Evolutionary conservation across 768 basidiomycete species (phyloP).

Genomic region (Krasilnikovozyma curviuscula): DNA sequence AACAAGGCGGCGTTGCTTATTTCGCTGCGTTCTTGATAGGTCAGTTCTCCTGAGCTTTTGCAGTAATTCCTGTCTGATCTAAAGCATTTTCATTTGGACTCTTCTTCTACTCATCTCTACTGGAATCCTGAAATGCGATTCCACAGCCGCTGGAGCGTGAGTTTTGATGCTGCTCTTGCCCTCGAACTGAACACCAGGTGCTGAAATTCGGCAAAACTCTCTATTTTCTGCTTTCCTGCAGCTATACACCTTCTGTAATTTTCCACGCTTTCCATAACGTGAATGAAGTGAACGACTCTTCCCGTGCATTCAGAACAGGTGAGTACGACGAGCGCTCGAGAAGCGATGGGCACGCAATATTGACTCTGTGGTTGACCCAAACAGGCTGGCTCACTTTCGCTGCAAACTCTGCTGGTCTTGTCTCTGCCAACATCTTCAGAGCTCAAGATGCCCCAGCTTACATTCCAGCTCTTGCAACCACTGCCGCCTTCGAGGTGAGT

Average conservation of each 20-base stretch:
- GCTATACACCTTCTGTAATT: slow-evolving; percentile 17
- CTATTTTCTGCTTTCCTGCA: slow-evolving; percentile 37
- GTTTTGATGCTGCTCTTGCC: neutral
- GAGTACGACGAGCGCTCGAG: too few species aligned
- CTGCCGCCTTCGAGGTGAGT: slow-evolving; percentile 31
- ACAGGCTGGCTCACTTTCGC: too few species aligned
- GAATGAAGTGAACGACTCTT: slow-evolving; percentile 35
- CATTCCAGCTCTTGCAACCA: slow-evolving; percentile 33
- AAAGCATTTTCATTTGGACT: too few species aligned
- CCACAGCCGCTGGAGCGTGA: neutral
- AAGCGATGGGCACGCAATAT: too few species aligned
- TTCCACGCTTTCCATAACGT: slow-evolving; percentile 30
- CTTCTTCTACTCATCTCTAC: too few species aligned
- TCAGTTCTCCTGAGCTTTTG: too few species aligned
- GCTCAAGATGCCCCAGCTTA: slow-evolving; percentile 37
- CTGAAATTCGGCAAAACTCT: too few species aligned
- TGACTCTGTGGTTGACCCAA: too few species aligned
- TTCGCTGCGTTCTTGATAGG: slow-evolving; percentile 27
- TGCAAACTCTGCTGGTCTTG: slow-evolving; percentile 30
- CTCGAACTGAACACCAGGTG: too few species aligned
- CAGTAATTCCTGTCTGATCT: too few species aligned
- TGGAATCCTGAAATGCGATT: too few species aligned
- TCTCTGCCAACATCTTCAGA: slow-evolving; percentile 37
- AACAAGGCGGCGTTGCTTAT: slow-evolving; percentile 33
- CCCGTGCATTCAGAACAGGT: slow-evolving; percentile 24